Percentiles rank a stretch among this genome's conserved stretches.
These are phyloP conservation scores for Starmerella roubikii DNA, from an alignment of 805 yeast species.

Conservation along the genomic window DNA sequence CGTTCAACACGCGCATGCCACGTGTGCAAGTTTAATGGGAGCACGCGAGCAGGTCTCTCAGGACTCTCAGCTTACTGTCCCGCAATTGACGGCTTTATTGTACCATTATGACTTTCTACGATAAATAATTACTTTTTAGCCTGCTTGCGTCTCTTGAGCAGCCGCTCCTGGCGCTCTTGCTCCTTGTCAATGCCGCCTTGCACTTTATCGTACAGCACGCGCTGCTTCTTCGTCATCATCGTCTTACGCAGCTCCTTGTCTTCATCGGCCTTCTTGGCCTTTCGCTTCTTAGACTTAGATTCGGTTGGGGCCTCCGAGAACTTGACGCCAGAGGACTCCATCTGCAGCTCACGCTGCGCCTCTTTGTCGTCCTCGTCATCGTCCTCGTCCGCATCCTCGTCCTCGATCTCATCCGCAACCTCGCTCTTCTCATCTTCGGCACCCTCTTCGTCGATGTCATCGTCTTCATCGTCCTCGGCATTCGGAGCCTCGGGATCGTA, in stretches of 20 bases:
- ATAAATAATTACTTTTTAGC: conserved; percentile 18
- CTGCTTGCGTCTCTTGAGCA: conserved; percentile 49
- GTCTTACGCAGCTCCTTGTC: conserved; percentile 87
- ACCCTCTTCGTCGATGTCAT: conserved; percentile 25
- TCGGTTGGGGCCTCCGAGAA: conserved; percentile 41
- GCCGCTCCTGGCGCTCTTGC: conserved; percentile 59
- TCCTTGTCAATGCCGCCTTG: conserved; percentile 78
- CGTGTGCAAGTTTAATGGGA: background rate
- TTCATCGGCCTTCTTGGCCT: conserved; percentile 44
- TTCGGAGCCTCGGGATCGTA: conserved; percentile 58
- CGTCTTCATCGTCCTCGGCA: conserved; percentile 23
- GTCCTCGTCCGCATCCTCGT: conserved; percentile 39
- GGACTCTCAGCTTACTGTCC: background rate
- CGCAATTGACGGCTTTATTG: background rate
- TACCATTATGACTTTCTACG: background rate
- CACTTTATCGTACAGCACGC: conserved; percentile 88
- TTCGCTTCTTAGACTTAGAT: conserved; percentile 24
- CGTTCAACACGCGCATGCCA: conserved; percentile 63
- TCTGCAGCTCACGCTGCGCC: conserved; percentile 66
- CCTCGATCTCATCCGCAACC: conserved; percentile 38
- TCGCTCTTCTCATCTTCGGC: conserved; percentile 39
- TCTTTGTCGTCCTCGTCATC: conserved; percentile 36
- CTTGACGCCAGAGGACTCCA: conserved; percentile 79
- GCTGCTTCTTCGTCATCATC: conserved; percentile 96
- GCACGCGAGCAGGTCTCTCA: background rate